phyloP scores from a whole-genome alignment of 768 basidiomycete species.

The Nevesoporus exiguus region DNA sequence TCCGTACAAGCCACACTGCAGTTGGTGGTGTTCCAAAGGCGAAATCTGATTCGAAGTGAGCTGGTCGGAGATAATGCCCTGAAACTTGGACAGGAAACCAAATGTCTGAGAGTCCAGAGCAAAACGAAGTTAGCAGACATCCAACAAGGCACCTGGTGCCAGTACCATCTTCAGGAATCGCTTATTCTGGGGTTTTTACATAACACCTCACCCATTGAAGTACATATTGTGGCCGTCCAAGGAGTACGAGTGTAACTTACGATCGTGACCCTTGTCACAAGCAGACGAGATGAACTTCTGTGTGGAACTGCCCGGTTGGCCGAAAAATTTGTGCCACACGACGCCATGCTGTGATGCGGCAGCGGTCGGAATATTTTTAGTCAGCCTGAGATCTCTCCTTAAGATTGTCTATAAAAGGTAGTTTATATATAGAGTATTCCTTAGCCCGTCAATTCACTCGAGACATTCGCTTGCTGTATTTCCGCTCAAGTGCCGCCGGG shows the following conservation, averaged over 20 bases:
- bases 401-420: constrained; percentile 6
- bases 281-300: neutral
- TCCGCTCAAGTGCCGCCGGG: constrained; percentile 27
- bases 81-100: no score
- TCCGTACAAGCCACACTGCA: no score
- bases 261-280: neutral
- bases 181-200: no score
- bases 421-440: constrained; percentile 2
- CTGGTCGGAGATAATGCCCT: neutral
- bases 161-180: no score
- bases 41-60: neutral
- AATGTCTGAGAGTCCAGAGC: no score
- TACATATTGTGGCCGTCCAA: no score
- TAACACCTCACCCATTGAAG: no score
- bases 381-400: constrained; percentile 2
- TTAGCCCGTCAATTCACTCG: neutral
- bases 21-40: neutral
- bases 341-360: neutral
- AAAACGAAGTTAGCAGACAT: no score
- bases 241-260: no score
- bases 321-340: neutral
- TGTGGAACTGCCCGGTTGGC: neutral
- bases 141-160: no score
- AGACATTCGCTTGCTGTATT: constrained; percentile 13
- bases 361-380: neutral